phyloP scores from a whole-genome alignment of 1,284 basidiomycete species.

The Calocybe gambosa region DNA sequence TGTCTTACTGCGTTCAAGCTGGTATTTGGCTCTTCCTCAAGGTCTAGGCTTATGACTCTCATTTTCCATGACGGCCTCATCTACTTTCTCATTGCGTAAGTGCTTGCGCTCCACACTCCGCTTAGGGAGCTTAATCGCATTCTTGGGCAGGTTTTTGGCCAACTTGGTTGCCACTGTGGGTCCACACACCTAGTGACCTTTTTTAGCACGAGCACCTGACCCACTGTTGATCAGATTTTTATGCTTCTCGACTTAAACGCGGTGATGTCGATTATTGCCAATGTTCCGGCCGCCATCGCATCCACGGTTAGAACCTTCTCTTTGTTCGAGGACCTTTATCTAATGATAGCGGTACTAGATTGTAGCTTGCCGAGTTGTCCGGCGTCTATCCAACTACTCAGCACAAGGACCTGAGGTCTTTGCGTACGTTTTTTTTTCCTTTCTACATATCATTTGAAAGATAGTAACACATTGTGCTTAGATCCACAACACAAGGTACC shows the following conservation, averaged over 20 bases:
- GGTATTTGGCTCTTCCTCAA: conserved; percentile 29
- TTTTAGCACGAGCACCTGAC: conserved; percentile 2
- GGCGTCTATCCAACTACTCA: conserved; percentile 57
- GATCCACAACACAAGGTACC: conserved; percentile 33
- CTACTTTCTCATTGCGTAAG: conserved; percentile 67
- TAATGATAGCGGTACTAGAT: conserved; percentile 36
- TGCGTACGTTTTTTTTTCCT: conserved; percentile 32
- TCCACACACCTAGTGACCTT: not conserved
- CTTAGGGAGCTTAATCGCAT: conserved; percentile 5
- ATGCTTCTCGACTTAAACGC: conserved; percentile 68
- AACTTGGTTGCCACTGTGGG: conserved; percentile 62
- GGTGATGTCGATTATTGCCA: conserved; percentile 70
- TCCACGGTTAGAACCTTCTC: conserved; percentile 43
- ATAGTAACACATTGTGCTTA: conserved; percentile 14
- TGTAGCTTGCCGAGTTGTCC: conserved; percentile 64
- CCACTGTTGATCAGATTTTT: conserved; percentile 40
- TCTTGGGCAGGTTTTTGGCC: conserved; percentile 46
- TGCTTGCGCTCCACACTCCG: conserved; percentile 6
- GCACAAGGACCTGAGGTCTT: conserved; percentile 46
- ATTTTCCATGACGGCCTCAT: conserved; percentile 69
- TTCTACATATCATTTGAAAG: not conserved
- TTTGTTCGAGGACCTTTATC: not conserved
- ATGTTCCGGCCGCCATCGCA: conserved; percentile 65
- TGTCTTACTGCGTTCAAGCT: conserved; percentile 59
- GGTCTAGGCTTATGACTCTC: conserved; percentile 54